Base-by-base conservation (phyloP, 2,329 filamentous ascomycete species). In the Paecilomyces formosus region DNA sequence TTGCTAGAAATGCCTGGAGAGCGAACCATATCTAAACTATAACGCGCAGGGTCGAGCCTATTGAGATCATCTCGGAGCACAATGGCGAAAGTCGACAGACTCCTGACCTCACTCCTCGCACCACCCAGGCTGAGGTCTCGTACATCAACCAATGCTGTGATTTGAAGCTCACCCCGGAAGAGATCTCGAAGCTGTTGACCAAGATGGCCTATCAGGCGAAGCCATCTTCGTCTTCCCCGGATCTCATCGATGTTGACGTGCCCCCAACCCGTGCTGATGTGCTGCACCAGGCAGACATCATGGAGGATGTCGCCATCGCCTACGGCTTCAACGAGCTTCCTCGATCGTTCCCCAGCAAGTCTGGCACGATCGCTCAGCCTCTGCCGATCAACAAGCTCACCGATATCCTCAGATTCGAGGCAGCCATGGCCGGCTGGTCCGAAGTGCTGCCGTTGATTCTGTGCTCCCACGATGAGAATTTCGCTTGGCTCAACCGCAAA, bases 401-500 rank as follows among this genome's bases (percentile, higher is more conserved):
- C 61, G 95, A 99, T 69, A 96, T 97, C 65, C 85, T 97, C 60
- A 88, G 94, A 57, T 79, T 87, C 57, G 94, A 99, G 75, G 85
- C 89, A 55, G 93, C 92, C 57, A 94, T 96, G 85, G 88, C 93
- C 5, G 94, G 94, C 60, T 99, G 94, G 94, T 88, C 86, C 57
- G 94, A 99, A 79, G 93, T 96, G 58, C 88, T 99, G 84, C 93
- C 94, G 26, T 82, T 99, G 28, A 97, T 96, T 65, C 85, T 99
- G 57, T 99, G 94, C 82, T 96, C 91, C 53, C 92, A 97, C 74
- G 93, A 97, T 70, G 94, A 99, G 82, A 99, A 99, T 79, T 99
- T 97, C 74, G 88, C 83, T 60, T 97, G 90, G 89, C 81, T 99
- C 55, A 96, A 96, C 78, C 88, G 92, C 70, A 86, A 87, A 70